Conservation (phyloP, 495 filamentous ascomycete genomes). For the Stereocaulon alpinum region DNA sequence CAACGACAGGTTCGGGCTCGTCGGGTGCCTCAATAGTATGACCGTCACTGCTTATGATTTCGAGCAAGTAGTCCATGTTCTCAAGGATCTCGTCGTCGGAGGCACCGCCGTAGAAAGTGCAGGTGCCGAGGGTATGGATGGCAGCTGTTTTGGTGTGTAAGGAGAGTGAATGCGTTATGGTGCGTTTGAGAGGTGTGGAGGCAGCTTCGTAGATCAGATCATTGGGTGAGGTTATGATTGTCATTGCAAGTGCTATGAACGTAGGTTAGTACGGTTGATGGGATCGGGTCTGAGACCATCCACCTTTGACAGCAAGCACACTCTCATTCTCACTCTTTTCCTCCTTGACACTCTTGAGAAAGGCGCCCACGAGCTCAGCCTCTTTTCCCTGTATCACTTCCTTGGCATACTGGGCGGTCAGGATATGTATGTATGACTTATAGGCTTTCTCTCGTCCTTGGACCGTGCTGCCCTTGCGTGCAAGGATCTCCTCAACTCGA, state of each 20-base stretch:
- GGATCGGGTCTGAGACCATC: neutral
- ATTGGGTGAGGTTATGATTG: constrained; percentile 60
- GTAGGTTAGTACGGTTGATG: neutral
- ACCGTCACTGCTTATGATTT: constrained; percentile 81
- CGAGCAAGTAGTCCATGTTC: constrained; percentile 72
- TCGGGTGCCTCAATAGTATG: constrained; percentile 63
- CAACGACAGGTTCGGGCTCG: constrained; percentile 63
- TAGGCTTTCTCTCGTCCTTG: constrained; percentile 69
- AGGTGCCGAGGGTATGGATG: constrained; percentile 63
- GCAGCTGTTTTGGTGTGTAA: constrained; percentile 57
- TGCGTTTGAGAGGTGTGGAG: constrained; percentile 52
- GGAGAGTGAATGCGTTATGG: constrained; percentile 60
- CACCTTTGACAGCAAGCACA: constrained; percentile 53
- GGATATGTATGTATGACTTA: constrained; percentile 55
- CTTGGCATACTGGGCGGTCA: constrained; percentile 62
- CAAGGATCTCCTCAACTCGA: constrained; percentile 69
- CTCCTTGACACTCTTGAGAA: constrained; percentile 61
- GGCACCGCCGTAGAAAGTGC: constrained; percentile 71
- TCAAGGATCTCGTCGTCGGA: constrained; percentile 58
- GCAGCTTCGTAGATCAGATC: constrained; percentile 60
- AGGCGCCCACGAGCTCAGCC: constrained; percentile 56
- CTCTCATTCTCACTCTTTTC: constrained; percentile 66
- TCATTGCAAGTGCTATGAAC: constrained; percentile 55
- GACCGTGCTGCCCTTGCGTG: constrained; percentile 76
- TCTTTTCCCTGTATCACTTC: constrained; percentile 53